Evolutionary conservation across 768 basidiomycete genomes (phyloP), one percentile per base, ranked within the genome.

Genomic region (Boletus sp.): DNA sequence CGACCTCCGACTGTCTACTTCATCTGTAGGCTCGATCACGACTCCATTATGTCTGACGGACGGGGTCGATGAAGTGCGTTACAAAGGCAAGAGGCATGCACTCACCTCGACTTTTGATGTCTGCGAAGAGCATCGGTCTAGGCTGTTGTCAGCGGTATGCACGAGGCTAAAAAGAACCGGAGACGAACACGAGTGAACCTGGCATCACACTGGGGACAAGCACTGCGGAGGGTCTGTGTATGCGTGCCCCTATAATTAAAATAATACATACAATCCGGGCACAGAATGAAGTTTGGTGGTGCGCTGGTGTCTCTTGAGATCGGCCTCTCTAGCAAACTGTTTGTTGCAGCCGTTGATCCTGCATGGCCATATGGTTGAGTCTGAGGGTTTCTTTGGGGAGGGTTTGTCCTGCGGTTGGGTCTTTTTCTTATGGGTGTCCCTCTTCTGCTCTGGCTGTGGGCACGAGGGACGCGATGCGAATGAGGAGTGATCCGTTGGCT

Each of bases 71-170:
- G 48, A 59, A 20, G 40, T 46, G 32, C 29, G 47, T 32, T 14
- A 50, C 33, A 44, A 48, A 57, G 49, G 45, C 42, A 37, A 54
- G 57, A 45, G 37, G 7, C 47, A 52, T 41, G 60, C 42, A 65
- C 78, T 59, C 59, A 87, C 89, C 88, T 82, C 59, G 89, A 89
- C 64, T 89, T 89, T 73, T 90, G 86, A 68, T 91, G 89, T 64
- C 89, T 78, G 44, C 86, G 78, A n/a, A 89, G 77, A 18, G 89
- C 89, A 71, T 91, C 89, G n/a, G 87, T 86, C 89, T 91, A 62
- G 47, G 57, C 50, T 44, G 52, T 30, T 14, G 63, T 72, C 42
- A 64, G 60, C 18, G 45, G 30, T 17, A 30, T 30, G 50, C 66
- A 60, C 60, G 55, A 54, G 57, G 52, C 46, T n/a, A 29, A 7